phyloP scores from a whole-genome alignment of 148 eudicot species.

The Cornus controversa region DNA sequence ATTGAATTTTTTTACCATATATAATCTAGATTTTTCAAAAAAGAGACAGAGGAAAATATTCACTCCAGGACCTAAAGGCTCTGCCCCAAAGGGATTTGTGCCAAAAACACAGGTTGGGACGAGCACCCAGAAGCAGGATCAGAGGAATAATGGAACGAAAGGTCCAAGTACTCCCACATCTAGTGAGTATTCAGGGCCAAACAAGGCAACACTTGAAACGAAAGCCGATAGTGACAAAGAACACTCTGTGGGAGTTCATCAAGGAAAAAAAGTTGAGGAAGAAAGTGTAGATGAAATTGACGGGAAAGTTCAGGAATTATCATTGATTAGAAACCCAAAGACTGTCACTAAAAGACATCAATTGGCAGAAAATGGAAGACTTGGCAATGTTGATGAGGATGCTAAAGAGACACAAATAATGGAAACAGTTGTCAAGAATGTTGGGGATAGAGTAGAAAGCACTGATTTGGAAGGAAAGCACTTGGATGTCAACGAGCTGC shows the following conservation, averaged over 20 bases:
- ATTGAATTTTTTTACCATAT: background rate
- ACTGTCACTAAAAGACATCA: slow-evolving; percentile 17
- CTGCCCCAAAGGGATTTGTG: slow-evolving; percentile 60
- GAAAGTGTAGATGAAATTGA: slow-evolving; percentile 34
- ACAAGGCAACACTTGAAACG: slow-evolving; percentile 31
- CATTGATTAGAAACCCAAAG: slow-evolving; percentile 1
- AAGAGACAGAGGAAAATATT: slow-evolving; percentile 50
- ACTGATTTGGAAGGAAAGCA: slow-evolving; percentile 14
- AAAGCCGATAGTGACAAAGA: slow-evolving; percentile 27
- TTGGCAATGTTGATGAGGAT: slow-evolving; percentile 20
- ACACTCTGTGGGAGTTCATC: slow-evolving; percentile 18
- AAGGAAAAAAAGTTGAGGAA: slow-evolving; percentile 28
- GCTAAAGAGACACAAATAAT: background rate
- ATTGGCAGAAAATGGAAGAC: slow-evolving; percentile 36
- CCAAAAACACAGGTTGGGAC: slow-evolving; percentile 55
- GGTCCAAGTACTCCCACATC: slow-evolving; percentile 26
- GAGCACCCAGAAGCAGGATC: slow-evolving; percentile 43
- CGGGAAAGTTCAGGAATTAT: slow-evolving; percentile 22
- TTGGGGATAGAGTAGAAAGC: slow-evolving; percentile 14
- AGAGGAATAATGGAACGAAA: slow-evolving; percentile 37
- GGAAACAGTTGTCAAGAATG: slow-evolving; percentile 20
- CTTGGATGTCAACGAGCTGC: slow-evolving; percentile 15
- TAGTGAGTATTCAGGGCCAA: slow-evolving; percentile 21
- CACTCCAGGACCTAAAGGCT: slow-evolving; percentile 45
- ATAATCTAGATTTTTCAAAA: slow-evolving; percentile 59